phyloP scores from a whole-genome alignment of 129 eudicot species.

The Flaveria brownii region DNA sequence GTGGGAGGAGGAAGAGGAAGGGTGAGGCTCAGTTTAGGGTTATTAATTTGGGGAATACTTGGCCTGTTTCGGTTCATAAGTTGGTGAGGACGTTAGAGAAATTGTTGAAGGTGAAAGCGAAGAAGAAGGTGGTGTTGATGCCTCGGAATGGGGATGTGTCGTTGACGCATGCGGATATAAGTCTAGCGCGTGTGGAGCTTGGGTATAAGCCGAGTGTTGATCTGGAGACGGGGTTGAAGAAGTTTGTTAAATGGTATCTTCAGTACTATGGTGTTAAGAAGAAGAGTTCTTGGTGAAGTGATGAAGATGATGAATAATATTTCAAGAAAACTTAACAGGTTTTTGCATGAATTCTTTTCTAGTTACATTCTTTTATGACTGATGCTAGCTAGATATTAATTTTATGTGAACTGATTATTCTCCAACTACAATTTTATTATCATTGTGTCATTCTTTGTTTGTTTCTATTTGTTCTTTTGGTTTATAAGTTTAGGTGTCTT shows the following conservation, averaged over 20 bases:
- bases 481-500: too few species aligned
- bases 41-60: conserved; percentile 64
- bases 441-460: not conserved
- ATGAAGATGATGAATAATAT: not conserved
- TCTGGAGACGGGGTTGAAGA: conserved; percentile 60
- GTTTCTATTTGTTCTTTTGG: not conserved
- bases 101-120: conserved; percentile 63
- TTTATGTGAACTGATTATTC: not conserved
- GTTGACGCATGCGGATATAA: conserved; percentile 62
- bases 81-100: conserved; percentile 60
- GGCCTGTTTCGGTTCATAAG: conserved; percentile 54
- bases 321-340: conserved; percentile 12
- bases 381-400: not conserved
- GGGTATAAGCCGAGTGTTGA: conserved; percentile 55
- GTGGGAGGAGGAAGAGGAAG: conserved; percentile 51
- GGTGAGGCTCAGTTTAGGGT: conserved; percentile 59
- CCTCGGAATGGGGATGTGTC: conserved; percentile 67
- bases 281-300: conserved; percentile 48
- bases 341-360: conserved; percentile 19
- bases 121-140: conserved; percentile 50
- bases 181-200: conserved; percentile 52
- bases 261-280: conserved; percentile 48
- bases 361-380: conserved; percentile 10
- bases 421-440: not conserved
- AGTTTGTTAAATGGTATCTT: conserved; percentile 65